A percentile compares a stretch with the other conserved stretches of the same genome.
Conservation (phyloP, 164 flowering plant species). For the Kalanchoe fedtschenkoi region DNA sequence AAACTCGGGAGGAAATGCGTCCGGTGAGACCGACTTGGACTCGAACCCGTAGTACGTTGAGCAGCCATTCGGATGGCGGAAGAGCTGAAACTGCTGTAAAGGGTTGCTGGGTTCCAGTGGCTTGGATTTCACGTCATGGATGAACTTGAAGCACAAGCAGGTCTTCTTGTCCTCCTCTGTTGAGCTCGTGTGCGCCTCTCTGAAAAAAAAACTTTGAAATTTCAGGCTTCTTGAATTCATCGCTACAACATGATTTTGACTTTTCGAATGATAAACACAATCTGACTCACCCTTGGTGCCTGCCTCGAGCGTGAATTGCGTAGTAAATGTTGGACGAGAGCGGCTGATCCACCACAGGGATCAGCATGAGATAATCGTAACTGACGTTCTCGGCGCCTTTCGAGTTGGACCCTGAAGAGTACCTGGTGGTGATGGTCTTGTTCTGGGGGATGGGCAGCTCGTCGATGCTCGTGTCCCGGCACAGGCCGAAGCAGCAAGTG, state of each 20-base stretch:
- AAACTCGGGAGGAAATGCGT: not conserved
- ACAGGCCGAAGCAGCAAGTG: slow-evolving; percentile 28
- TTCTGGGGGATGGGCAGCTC: slow-evolving; percentile 47
- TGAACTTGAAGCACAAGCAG: slow-evolving; percentile 23
- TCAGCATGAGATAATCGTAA: slow-evolving; percentile 18
- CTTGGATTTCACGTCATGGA: slow-evolving; percentile 24
- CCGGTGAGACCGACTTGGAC: not conserved
- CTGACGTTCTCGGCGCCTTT: not conserved
- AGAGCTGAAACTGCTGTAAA: slow-evolving; percentile 32
- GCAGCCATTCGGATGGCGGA: not conserved
- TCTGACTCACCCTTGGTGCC: slow-evolving; percentile 33
- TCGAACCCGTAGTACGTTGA: not conserved
- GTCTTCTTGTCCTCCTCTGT: slow-evolving; percentile 32
- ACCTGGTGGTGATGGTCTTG: slow-evolving; percentile 20
- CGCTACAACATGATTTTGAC: slow-evolving; percentile 25
- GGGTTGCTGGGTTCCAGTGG: slow-evolving; percentile 26
- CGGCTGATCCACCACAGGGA: slow-evolving; percentile 49
- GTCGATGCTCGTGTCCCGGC: slow-evolving; percentile 11
- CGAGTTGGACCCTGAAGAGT: not conserved
- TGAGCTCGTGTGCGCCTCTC: slow-evolving; percentile 38
- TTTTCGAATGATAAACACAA: slow-evolving; percentile 34
- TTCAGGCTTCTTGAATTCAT: slow-evolving; percentile 12
- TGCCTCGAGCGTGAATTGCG: slow-evolving; percentile 28
- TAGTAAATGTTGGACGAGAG: slow-evolving; percentile 50
- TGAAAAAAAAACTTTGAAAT: slow-evolving; percentile 21